Conservation (phyloP, 139 green algal species). For the Chlamydomonas eustigma region DNA sequence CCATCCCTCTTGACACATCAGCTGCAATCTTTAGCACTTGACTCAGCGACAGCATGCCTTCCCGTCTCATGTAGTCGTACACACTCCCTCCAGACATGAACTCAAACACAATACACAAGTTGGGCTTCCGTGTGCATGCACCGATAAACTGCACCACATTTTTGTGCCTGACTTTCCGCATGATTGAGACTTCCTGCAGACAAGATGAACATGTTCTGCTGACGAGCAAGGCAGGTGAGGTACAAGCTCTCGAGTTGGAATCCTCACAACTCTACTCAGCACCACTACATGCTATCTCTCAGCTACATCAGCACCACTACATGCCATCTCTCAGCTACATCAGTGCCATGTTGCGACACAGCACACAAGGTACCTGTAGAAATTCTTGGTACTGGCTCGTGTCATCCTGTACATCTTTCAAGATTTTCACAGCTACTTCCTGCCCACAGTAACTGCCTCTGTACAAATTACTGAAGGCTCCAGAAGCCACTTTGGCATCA, state of each 20-base stretch:
- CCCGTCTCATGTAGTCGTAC: conserved; percentile 88
- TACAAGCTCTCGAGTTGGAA: neutral
- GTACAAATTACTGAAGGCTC: conserved; percentile 95
- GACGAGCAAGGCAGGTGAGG: neutral
- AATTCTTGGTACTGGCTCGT: conserved; percentile 89
- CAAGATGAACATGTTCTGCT: no score
- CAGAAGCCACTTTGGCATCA: conserved; percentile 76
- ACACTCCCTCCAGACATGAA: conserved; percentile 94
- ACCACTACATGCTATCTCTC: no score
- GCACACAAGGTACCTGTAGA: conserved; percentile 66
- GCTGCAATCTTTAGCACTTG: conserved; percentile 74
- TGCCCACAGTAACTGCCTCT: conserved; percentile 93
- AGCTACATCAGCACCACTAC: no score
- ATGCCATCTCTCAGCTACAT: no score
- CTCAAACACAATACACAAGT: conserved; percentile 98
- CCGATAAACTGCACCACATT: conserved; percentile 99
- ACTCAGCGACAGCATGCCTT: conserved; percentile 53
- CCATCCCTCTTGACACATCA: conserved; percentile 94
- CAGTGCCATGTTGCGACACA: no score
- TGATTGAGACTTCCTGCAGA: conserved; percentile 56
- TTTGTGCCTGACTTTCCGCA: conserved; percentile 87
- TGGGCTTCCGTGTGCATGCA: conserved; percentile 92
- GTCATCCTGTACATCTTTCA: conserved; percentile 87
- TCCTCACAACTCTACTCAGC: neutral
- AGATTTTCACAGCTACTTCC: conserved; percentile 97